Evolutionary conservation across 73 alveolate species (phyloP).

Genomic region (Paramecium tetraurelia): DNA sequence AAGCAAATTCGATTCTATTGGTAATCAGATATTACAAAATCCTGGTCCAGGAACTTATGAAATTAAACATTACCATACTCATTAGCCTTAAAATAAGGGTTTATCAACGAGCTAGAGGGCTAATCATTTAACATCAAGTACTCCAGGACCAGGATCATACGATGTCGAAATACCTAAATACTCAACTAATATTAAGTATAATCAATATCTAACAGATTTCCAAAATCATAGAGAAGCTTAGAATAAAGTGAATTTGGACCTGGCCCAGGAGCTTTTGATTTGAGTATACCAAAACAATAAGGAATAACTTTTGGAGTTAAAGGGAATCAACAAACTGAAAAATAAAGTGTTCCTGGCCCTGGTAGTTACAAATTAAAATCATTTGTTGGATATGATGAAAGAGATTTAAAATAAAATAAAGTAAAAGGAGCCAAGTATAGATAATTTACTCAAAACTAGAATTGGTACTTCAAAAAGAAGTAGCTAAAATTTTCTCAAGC

Average conservation of each 20-base stretch:
- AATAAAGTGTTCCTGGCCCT: constrained; percentile 10
- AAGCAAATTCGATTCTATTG: constrained; percentile 21
- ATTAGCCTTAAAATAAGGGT: not conserved
- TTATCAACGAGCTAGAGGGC: not conserved
- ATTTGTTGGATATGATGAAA: not conserved
- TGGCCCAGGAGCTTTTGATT: constrained; percentile 38
- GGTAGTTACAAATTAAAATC: constrained; percentile 36
- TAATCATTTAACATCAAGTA: not conserved
- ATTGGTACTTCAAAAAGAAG: constrained; percentile 28
- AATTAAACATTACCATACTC: not conserved
- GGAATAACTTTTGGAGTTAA: constrained; percentile 25
- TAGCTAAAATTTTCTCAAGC: not conserved
- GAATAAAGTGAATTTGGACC: not conserved
- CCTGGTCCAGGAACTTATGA: constrained; percentile 51
- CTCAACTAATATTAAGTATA: not conserved
- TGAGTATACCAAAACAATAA: not conserved
- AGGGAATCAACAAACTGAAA: not conserved
- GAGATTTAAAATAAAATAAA: not conserved
- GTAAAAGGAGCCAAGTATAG: not conserved
- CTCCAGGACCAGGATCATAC: constrained; percentile 39
- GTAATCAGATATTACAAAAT: not conserved
- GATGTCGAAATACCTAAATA: not conserved
- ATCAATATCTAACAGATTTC: not conserved
- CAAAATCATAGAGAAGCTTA: not conserved
- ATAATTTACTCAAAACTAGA: not conserved